These are phyloP conservation scores for Pythium dissotocum DNA, from an alignment of 352 stramenopile species.

Conservation along the genomic window DNA sequence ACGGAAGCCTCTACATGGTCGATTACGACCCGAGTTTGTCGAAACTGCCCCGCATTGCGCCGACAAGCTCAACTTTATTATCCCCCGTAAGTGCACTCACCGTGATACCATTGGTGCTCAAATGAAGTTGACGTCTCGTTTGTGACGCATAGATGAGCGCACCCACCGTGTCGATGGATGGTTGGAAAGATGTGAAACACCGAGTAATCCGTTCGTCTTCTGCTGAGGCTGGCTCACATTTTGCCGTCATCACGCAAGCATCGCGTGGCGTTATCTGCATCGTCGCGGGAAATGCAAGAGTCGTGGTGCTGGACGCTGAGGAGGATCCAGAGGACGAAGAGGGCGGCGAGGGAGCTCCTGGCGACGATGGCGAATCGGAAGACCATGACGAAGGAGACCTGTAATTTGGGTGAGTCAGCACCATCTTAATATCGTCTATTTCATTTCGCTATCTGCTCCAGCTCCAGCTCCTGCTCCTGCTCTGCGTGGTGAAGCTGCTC, in stretches of 20 bases:
- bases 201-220: neutral
- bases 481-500: neutral
- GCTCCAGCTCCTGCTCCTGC: neutral
- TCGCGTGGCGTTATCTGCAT: conserved; percentile 60
- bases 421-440: neutral
- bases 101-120: neutral
- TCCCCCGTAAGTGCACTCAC: neutral
- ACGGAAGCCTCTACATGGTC: conserved; percentile 1
- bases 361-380: conserved; percentile 22
- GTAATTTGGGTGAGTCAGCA: conserved; percentile 5
- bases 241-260: conserved; percentile 42
- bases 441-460: neutral
- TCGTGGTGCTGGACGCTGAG: conserved; percentile 64
- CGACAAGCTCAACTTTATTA: neutral
- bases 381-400: conserved; percentile 34
- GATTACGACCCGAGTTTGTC: neutral
- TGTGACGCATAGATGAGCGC: neutral
- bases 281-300: conserved; percentile 30
- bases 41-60: neutral
- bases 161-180: neutral
- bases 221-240: neutral
- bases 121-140: neutral
- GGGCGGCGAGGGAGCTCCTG: conserved; percentile 18
- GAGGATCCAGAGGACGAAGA: conserved; percentile 50
- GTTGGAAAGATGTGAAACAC: neutral